Evolutionary conservation across 2,329 filamentous ascomycete species (phyloP).

Genomic region (Diaporthe eres): DNA sequence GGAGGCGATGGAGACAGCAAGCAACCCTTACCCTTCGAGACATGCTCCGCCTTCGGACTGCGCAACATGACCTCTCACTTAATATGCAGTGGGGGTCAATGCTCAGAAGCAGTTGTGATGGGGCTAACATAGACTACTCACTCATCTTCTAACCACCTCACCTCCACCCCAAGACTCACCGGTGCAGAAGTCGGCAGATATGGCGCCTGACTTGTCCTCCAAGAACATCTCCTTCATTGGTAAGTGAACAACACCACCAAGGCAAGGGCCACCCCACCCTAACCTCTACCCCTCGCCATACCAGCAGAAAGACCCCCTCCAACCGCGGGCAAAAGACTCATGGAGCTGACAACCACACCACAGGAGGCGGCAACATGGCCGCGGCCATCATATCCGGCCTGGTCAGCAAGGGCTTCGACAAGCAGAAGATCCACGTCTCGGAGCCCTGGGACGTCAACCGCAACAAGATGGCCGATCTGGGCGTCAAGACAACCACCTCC

Average conservation of each 20-base stretch:
- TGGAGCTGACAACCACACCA: conserved; percentile 9
- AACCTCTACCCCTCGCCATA: neutral
- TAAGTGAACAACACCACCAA: conserved; percentile 4
- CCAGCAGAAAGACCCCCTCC: neutral
- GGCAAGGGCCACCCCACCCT: neutral
- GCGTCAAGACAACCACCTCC: conserved; percentile 61
- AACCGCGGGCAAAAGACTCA: neutral
- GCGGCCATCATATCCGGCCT: conserved; percentile 66
- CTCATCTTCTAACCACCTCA: neutral
- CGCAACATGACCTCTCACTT: conserved; percentile 14
- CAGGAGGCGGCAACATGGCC: conserved; percentile 66
- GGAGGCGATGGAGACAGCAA: neutral
- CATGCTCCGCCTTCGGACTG: conserved; percentile 16
- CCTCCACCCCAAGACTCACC: neutral
- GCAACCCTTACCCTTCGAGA: conserved; percentile 19
- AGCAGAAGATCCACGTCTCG: conserved; percentile 59
- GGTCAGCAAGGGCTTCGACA: conserved; percentile 57
- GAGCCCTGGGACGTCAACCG: conserved; percentile 69
- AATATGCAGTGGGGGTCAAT: neutral
- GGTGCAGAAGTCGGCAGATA: conserved; percentile 18
- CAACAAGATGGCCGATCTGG: conserved; percentile 60
- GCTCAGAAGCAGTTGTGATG: conserved; percentile 5
- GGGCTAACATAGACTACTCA: neutral
- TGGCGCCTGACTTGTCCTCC: conserved; percentile 39
- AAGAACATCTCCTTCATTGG: conserved; percentile 43